Conservation (phyloP, 805 yeast genomes). For the Starmerella bombicola region DNA sequence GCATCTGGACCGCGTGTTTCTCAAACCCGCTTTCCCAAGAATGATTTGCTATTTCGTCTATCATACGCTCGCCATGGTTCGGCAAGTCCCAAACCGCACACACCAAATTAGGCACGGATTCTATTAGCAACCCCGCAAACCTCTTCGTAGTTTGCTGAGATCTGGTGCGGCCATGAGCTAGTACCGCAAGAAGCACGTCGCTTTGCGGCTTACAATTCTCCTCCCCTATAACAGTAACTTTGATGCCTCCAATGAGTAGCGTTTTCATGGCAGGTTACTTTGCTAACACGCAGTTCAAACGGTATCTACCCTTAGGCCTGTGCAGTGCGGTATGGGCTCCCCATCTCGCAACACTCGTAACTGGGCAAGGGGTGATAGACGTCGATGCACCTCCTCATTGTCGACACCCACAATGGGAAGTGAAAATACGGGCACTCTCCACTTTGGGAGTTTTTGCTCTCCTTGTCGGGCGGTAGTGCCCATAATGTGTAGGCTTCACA, state of each 20-base stretch:
- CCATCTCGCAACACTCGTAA: too few species aligned
- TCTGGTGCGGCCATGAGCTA: conserved; percentile 38
- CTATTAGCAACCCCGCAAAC: conserved; percentile 27
- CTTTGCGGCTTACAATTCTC: conserved; percentile 18
- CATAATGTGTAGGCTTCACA: too few species aligned
- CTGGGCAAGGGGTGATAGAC: too few species aligned
- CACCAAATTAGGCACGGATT: conserved; percentile 24
- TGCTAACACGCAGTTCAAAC: too few species aligned
- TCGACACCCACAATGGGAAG: too few species aligned
- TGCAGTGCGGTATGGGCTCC: too few species aligned
- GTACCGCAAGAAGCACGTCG: conserved; percentile 32
- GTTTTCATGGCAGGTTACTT: conserved; percentile 13
- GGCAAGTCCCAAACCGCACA: conserved; percentile 42
- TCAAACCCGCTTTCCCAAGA: conserved; percentile 40
- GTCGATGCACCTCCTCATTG: too few species aligned
- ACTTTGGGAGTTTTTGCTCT: too few species aligned
- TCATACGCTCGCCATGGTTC: conserved; percentile 43
- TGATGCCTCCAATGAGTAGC: conserved; percentile 36
- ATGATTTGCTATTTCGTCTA: conserved; percentile 30
- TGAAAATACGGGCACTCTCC: too few species aligned
- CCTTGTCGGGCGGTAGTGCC: too few species aligned
- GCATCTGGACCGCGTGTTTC: conserved; percentile 42
- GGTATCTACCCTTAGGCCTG: too few species aligned
- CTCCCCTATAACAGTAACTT: conserved; percentile 35
- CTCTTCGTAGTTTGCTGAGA: conserved; percentile 32